A percentile compares a stretch with the other conserved stretches of the same genome.
Conservation (phyloP, 2,329 filamentous ascomycete species). For the Zasmidium cellare region DNA sequence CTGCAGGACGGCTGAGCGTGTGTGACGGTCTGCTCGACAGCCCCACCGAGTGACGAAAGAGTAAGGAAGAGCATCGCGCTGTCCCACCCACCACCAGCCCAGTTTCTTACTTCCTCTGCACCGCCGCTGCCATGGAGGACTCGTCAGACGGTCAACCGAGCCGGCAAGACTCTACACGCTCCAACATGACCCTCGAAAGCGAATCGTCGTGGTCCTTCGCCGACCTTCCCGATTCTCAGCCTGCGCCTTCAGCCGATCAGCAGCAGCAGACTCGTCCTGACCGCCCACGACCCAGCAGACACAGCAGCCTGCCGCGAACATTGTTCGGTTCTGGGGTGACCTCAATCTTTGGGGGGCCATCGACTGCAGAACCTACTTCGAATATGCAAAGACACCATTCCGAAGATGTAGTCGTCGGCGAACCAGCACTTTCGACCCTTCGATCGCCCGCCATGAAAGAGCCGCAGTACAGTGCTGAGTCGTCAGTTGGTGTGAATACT, state of each 20-base stretch:
- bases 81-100: not conserved
- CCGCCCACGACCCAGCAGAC: constrained; percentile 14
- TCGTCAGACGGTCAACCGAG: not conserved
- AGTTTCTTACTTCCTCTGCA: not conserved
- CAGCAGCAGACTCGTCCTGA: constrained; percentile 5
- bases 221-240: not conserved
- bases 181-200: constrained; percentile 3
- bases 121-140: constrained; percentile 1
- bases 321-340: constrained; percentile 20
- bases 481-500: constrained; percentile 8
- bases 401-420: not conserved
- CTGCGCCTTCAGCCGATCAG: not conserved
- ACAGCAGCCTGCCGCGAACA: constrained; percentile 22
- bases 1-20: not conserved
- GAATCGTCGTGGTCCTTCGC: constrained; percentile 19
- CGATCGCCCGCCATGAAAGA: constrained; percentile 11
- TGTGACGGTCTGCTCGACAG: not conserved
- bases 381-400: constrained; percentile 8
- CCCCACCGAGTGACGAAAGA: not conserved
- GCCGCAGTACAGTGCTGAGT: constrained; percentile 16
- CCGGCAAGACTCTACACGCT: constrained; percentile 3
- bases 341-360: constrained; percentile 22
- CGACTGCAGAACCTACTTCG: constrained; percentile 5
- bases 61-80: not conserved
- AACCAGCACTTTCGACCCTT: not conserved